Evolutionary conservation across 2,329 filamentous ascomycete species (phyloP).

Genomic region (Sclerotinia borealis): DNA sequence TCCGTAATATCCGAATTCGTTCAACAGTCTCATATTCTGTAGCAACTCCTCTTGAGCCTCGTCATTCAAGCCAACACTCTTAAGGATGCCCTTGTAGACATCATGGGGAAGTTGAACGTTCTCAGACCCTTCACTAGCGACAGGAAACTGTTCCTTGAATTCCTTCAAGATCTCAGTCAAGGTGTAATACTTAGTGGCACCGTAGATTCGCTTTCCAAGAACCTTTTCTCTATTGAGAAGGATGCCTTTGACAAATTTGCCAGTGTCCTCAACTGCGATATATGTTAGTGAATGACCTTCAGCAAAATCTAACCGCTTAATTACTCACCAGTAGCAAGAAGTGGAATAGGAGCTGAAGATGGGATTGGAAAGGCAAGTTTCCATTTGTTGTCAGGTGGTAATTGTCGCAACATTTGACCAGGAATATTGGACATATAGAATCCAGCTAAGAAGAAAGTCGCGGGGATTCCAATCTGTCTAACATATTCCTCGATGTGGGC

Average conservation of each 20-base stretch:
- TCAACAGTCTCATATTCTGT: constrained; percentile 48
- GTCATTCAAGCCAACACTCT: constrained; percentile 35
- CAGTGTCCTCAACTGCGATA: constrained; percentile 29
- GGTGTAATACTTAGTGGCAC: constrained; percentile 39
- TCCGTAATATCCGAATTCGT: constrained; percentile 48
- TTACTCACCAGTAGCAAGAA: constrained; percentile 28
- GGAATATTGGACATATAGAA: constrained; percentile 47
- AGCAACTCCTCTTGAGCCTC: constrained; percentile 43
- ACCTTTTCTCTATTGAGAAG: constrained; percentile 33
- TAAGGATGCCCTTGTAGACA: constrained; percentile 37
- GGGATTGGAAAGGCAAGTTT: constrained; percentile 28
- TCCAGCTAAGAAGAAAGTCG: constrained; percentile 44
- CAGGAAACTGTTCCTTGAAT: constrained; percentile 37
- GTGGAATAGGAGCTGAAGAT: constrained; percentile 31
- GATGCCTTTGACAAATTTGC: constrained; percentile 33
- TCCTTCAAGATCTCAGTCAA: constrained; percentile 35
- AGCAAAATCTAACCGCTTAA: not conserved
- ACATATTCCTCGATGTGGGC: constrained; percentile 35
- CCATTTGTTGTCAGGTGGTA: constrained; percentile 29
- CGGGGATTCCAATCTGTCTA: constrained; percentile 36
- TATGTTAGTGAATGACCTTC: not conserved
- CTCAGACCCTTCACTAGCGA: constrained; percentile 36
- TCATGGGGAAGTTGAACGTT: constrained; percentile 36
- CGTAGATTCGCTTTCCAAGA: constrained; percentile 40
- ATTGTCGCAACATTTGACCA: constrained; percentile 23